Evolutionary conservation across 1,284 basidiomycete genomes (phyloP).

Genomic region (Leccinum griseonigrum): DNA sequence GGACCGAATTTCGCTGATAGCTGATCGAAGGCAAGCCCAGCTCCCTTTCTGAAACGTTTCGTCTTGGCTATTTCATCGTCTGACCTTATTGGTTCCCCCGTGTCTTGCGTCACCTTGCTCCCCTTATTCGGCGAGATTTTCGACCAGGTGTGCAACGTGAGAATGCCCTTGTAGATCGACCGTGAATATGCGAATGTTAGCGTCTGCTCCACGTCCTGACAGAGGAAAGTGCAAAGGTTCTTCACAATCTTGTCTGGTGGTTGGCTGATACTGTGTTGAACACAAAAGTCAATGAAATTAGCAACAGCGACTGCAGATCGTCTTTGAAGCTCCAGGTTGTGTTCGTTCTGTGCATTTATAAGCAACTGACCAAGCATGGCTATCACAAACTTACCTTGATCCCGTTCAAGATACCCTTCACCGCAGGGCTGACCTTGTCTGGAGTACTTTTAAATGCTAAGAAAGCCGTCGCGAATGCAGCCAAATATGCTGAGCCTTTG

Average conservation of each 20-base stretch:
- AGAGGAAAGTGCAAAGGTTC: constrained; percentile 96
- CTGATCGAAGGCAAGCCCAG: constrained; percentile 78
- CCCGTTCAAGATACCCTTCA: constrained; percentile 97
- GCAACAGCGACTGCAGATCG: constrained; percentile 88
- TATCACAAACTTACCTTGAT: constrained; percentile 70
- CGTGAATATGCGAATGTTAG: constrained; percentile 80
- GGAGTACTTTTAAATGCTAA: constrained; percentile 84
- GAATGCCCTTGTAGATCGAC: constrained; percentile 67
- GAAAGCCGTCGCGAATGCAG: constrained; percentile 88
- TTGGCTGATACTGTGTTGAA: constrained; percentile 59
- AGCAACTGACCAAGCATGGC: constrained; percentile 2
- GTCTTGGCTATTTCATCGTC: constrained; percentile 56
- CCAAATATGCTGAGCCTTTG: constrained; percentile 85
- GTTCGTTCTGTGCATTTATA: constrained; percentile 66
- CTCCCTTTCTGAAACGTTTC: constrained; percentile 73
- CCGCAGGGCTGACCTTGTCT: constrained; percentile 93
- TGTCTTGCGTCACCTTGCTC: constrained; percentile 50
- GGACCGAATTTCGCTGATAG: constrained; percentile 80
- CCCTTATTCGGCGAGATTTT: constrained; percentile 33
- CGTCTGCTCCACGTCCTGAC: constrained; percentile 87
- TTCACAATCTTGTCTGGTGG: constrained; percentile 92
- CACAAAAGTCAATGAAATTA: constrained; percentile 85
- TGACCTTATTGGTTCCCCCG: constrained; percentile 36
- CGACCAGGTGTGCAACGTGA: constrained; percentile 61
- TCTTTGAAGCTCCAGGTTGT: constrained; percentile 86